Evolutionary conservation across 495 filamentous ascomycete genomes (phyloP), one percentile per base, ranked within the genome.

Genomic region (Tuber borchii): DNA sequence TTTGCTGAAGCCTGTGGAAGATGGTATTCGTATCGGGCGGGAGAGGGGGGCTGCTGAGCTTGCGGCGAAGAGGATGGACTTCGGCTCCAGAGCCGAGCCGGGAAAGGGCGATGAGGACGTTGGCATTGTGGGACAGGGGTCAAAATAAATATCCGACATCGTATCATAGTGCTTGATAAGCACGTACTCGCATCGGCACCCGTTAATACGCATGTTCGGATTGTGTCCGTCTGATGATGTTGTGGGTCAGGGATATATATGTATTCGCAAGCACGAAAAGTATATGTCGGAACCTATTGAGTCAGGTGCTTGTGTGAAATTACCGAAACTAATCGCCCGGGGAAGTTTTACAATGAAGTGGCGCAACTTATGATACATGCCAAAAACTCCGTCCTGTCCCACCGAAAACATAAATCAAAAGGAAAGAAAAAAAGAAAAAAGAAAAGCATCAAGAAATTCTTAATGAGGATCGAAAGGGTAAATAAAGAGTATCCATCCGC

Each of bases 1-100:
- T 14, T 61, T 44, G 8, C 61, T 83, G 74, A 77, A 71, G 61
- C 82, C 82, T 2, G 75, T 83, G 17, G 82, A 83, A 48, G 80
- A 82, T 40, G 80, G 82, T 2, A 72, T 83, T 4, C 76, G 82
- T 39, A 73, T 82, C 14, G 78, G 79, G 78, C 73, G 73, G 45
- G 82, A 83, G 68, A 70, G 76, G 73, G 76, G 75, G 51, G 72
- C 79, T 20, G 82, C 80, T 2, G 78, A 76, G 71, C 74, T 73
- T 73, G 80, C 80, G 40, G 69, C 76, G 8, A 68, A 51, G 74
- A 72, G 70, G 44, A 73, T 44, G 22, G 43, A 65, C 44, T 79
- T 75, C 46, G 73, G 16, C 12, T 71, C 73, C 3, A 71, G 74
- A 44, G 77, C 74, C 12, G 71, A 72, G 26, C 74, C 72, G 70